These are phyloP conservation scores for Mycena alexandri DNA, from an alignment of 768 basidiomycete species.

Conservation along the genomic window DNA sequence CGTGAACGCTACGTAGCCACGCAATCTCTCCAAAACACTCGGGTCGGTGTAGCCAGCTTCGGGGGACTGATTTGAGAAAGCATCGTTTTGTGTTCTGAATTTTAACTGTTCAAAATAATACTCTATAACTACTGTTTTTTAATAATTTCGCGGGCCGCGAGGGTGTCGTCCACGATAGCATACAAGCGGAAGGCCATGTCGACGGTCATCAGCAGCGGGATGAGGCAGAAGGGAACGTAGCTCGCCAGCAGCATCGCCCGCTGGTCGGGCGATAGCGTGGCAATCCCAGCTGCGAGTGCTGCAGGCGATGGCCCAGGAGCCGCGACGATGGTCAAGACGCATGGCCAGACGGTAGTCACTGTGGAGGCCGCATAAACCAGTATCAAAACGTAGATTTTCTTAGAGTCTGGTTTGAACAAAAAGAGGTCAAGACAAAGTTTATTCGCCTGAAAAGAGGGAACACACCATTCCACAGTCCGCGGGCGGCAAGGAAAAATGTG, in stretches of 20 bases:
- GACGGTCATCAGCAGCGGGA: conserved; percentile 79
- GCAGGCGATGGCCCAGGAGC: conserved; percentile 54
- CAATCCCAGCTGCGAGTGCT: conserved; percentile 40
- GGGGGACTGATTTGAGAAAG: too few relatives aligned
- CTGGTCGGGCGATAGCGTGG: conserved; percentile 65
- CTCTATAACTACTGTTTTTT: conserved; percentile 46
- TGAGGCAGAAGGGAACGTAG: conserved; percentile 82
- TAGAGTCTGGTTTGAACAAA: conserved; percentile 53
- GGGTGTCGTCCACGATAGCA: conserved; percentile 46
- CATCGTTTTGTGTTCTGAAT: too few relatives aligned
- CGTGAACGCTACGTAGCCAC: too few relatives aligned
- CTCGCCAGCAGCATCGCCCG: conserved; percentile 69
- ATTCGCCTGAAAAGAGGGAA: background rate
- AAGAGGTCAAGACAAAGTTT: background rate
- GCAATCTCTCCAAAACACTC: too few relatives aligned
- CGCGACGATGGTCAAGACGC: conserved; percentile 70
- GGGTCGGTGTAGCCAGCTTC: too few relatives aligned
- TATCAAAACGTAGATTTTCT: conserved; percentile 70
- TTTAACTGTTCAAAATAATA: too few relatives aligned
- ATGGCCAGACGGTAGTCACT: conserved; percentile 82
- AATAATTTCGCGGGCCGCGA: conserved; percentile 41
- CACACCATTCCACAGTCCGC: conserved; percentile 69
- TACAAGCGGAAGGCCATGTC: conserved; percentile 70
- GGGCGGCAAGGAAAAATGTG: conserved; percentile 77
- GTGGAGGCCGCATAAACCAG: conserved; percentile 84